Base-by-base conservation (phyloP, 768 basidiomycete species). In the Suillus spraguei region DNA sequence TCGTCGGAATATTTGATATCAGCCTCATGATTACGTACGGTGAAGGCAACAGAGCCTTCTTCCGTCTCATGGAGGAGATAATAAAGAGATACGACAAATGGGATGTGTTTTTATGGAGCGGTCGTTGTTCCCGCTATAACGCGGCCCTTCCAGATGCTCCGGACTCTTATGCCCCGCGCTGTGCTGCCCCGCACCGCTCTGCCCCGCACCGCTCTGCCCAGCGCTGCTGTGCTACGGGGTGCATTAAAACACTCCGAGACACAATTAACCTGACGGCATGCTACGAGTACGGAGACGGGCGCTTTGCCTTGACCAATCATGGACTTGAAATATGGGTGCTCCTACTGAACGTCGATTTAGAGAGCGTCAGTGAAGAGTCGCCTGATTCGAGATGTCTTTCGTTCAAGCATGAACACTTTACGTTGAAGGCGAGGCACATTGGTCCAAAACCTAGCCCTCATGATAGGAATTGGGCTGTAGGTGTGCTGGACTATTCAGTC, bases 41-140 rank as follows among this genome's bases (percentile, higher is more conserved):
- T 5, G 68, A 67, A 35, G 69, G 69, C 22, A 47, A 42, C 11
- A 64, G 61, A n/a, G 69, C 69, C 9, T 70, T 70, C 61, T 58
- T 61, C 59, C 49, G 68, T 33, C 60, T 70, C 11, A 46, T 58
- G 49, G 54, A 63, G 64, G 64, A 46, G 44, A 59, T 65, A 41
- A 28, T 63, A 14, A 59, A 46, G 62, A 65, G 55, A 44, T 56
- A 63, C 28, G 61, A 59, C 36, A 59, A 44, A 32, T 65, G 64
- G 64, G 64, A 63, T 13, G 14, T 65, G 17, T 63, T 65, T 38
- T 10, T 52, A 7, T 65, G 64, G 64, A 59, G 44, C 9, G 64
- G 62, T n/a, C 46, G 59, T 36, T n/a, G 44, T 54, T 65, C 64
- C 14, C 54, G 44, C 6, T 62, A 61, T 28, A 65, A 65, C 17